Conservation (phyloP, 345 rosid species). For the Odontarrhena argentea region DNA sequence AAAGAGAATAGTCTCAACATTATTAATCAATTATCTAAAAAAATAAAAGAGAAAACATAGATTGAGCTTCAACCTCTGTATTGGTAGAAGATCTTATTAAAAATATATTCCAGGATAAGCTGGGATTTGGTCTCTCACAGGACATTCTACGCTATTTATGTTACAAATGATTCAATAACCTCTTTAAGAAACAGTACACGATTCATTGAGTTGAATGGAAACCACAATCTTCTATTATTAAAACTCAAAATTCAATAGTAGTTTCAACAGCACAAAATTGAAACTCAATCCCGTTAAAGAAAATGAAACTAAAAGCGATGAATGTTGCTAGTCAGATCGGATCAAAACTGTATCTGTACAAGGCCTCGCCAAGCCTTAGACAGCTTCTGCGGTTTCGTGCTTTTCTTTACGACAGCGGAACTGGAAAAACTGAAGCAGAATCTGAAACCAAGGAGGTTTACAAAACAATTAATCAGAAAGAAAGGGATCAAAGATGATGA, state of each 20-base stretch:
- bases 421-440: conserved; percentile 67
- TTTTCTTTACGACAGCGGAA: conserved; percentile 46
- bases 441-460: conserved; percentile 47
- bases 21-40: too few species aligned
- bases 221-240: conserved; percentile 10
- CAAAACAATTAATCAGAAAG: conserved; percentile 20
- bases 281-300: too few species aligned
- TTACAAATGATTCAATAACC: background rate
- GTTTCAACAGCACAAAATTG: conserved; percentile 12
- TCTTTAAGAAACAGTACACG: background rate
- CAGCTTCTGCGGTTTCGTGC: conserved; percentile 31
- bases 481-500: conserved; percentile 9
- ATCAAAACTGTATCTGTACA: conserved; percentile 23
- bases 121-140: too few species aligned
- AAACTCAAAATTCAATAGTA: conserved; percentile 23
- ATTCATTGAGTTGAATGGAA: conserved; percentile 3
- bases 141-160: background rate
- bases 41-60: too few species aligned
- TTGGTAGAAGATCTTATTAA: too few species aligned
- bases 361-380: conserved; percentile 33
- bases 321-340: too few species aligned
- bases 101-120: too few species aligned
- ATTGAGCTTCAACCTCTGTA: too few species aligned
- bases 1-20: too few species aligned
- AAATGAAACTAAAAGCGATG: too few species aligned